Evolutionary conservation across 2,329 filamentous ascomycete species (phyloP), one percentile per base, ranked within the genome.

Genomic region (Xylariaceae sp.): DNA sequence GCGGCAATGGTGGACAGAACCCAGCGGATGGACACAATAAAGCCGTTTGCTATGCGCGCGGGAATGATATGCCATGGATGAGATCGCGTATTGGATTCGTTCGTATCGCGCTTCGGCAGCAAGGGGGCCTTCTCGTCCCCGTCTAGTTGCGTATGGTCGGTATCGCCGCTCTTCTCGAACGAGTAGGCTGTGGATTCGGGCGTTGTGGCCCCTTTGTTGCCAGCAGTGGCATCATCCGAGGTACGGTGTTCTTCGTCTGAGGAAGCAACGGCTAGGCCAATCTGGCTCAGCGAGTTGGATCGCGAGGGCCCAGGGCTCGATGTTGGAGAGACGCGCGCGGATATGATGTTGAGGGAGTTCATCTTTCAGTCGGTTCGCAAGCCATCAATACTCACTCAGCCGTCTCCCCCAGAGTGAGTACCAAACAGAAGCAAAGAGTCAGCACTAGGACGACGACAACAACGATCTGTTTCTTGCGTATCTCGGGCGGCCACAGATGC

Each of bases 301-400:
- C 75, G 70, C 38, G 75, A 70, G 35, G 73, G 68, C 28, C 59
- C 56, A 21, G 74, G 68, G 48, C 67, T 76, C 38, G 73, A 63
- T 35, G 75, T 60, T 46, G 76, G 73, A 50, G 77, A 78, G 58
- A 89, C 84, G 65, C 83, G 81, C 59, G 85, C 79, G 55, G 87
- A 92, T 60, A 95, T 77, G 60, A 94, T 86, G 67, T 92, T 94
- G 69, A 94, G 72, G 53, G 89, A 94, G 79, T 95, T 95, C 90
- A 95, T 95, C 65, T 73, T 84, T 69, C 63, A 61, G 51, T 59
- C 58, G 52, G 59, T 41, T 49, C 55, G 60, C 59, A 62, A 69
- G 71, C 75, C 75, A 79, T 75, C 63, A 65, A 52, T 47, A 33
- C 42, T n/a, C n/a, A n/a, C n/a, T 36, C 38, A 40, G 43, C 35